Evolutionary conservation across 306 rosid species (phyloP).

Genomic region (Glycine latifolia): DNA sequence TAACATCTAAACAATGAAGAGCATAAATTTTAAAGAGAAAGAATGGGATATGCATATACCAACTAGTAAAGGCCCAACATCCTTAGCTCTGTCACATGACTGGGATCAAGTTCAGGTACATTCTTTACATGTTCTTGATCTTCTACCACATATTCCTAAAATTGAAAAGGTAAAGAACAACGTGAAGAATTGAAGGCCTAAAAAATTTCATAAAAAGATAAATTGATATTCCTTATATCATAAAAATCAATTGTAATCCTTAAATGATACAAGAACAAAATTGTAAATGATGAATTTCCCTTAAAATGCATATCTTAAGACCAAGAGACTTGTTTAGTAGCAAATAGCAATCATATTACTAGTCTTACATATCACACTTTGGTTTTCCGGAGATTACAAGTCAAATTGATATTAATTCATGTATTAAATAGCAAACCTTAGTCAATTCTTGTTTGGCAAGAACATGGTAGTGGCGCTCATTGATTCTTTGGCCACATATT

Average conservation of each 20-base stretch:
- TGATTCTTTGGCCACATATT: constrained; percentile 97
- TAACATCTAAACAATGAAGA: constrained; percentile 24
- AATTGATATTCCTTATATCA: constrained; percentile 18
- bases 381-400: constrained; percentile 23
- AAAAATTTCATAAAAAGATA: constrained; percentile 5
- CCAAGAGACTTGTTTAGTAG: constrained; percentile 28
- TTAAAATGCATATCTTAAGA: constrained; percentile 42
- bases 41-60: constrained; percentile 45
- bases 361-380: constrained; percentile 16
- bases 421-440: constrained; percentile 63
- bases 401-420: constrained; percentile 6
- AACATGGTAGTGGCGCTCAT: constrained; percentile 97
- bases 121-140: constrained; percentile 56
- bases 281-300: constrained; percentile 15
- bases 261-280: constrained; percentile 26
- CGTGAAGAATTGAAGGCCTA: constrained; percentile 36
- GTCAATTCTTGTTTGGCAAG: constrained; percentile 98
- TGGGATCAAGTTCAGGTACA: constrained; percentile 89
- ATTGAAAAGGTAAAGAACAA: constrained; percentile 30
- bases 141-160: constrained; percentile 95
- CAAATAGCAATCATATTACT: not conserved
- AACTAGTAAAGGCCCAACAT: constrained; percentile 93
- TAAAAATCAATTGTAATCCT: constrained; percentile 6
- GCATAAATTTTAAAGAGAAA: constrained; percentile 22
- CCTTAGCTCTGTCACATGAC: constrained; percentile 89